Percentiles rank a stretch among this genome's conserved stretches.
These are phyloP conservation scores for Rubroboletus satanas DNA, from an alignment of 768 basidiomycete genomes.

Conservation along the genomic window DNA sequence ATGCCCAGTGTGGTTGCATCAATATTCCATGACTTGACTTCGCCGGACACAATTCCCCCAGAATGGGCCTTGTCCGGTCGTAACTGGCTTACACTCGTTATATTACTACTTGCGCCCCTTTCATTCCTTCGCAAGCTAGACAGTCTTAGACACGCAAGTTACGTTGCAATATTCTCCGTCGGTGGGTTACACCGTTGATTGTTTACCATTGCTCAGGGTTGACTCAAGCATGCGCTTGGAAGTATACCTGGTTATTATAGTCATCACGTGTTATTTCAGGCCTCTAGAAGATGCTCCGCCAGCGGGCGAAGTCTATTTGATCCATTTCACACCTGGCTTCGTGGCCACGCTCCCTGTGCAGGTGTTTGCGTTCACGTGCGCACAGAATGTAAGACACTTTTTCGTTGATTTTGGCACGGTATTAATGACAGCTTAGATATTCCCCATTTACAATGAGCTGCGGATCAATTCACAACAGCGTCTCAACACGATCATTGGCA, in stretches of 20 bases:
- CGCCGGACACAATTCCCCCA: constrained; percentile 61
- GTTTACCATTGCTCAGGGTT: not conserved
- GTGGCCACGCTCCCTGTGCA: constrained; percentile 89
- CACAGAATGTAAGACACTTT: constrained; percentile 71
- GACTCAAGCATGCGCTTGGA: not conserved
- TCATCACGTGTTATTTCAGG: constrained; percentile 74
- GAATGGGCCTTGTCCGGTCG: constrained; percentile 71
- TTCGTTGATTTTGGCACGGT: not conserved
- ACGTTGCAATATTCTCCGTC: constrained; percentile 86
- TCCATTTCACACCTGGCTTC: constrained; percentile 75
- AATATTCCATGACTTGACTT: constrained; percentile 73
- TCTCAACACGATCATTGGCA: constrained; percentile 84
- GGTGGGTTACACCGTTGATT: constrained; percentile 46
- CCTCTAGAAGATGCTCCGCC: constrained; percentile 62
- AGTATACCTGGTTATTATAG: constrained; percentile 80
- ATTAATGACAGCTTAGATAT: constrained; percentile 51
- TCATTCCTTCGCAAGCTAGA: constrained; percentile 81
- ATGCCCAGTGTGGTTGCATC: constrained; percentile 88
- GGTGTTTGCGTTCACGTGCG: constrained; percentile 89
- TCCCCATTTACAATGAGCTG: constrained; percentile 93
- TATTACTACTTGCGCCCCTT: constrained; percentile 74
- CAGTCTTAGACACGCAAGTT: constrained; percentile 86
- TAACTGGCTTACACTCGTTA: constrained; percentile 80
- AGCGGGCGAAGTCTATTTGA: constrained; percentile 63
- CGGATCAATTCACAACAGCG: constrained; percentile 72